Evolutionary conservation across 2,329 filamentous ascomycete genomes (phyloP).

Genomic region (Graphium sp.): DNA sequence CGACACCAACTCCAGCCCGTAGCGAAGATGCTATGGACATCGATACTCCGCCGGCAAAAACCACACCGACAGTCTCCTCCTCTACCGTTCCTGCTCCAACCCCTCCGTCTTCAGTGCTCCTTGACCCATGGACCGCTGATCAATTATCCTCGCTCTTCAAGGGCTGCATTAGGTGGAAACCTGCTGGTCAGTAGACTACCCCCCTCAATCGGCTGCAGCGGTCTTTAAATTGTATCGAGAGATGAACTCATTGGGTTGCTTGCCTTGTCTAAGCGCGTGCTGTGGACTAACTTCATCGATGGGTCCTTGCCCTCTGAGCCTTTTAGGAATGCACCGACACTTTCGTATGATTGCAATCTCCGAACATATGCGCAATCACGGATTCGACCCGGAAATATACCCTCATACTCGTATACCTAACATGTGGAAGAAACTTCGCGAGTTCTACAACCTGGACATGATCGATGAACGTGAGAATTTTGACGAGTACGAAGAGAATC

Average conservation of each 20-base stretch:
- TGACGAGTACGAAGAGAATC: constrained; percentile 41
- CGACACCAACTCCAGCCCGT: constrained; percentile 34
- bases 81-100: constrained; percentile 2
- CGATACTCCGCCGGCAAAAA: constrained; percentile 25
- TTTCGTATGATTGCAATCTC: constrained; percentile 82
- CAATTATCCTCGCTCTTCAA: constrained; percentile 89
- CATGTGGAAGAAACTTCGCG: constrained; percentile 77
- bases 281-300: constrained; percentile 7
- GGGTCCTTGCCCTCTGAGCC: neutral
- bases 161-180: constrained; percentile 85
- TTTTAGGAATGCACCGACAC: constrained; percentile 73
- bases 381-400: constrained; percentile 51
- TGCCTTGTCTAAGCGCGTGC: constrained; percentile 1
- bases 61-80: constrained; percentile 2
- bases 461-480: constrained; percentile 71
- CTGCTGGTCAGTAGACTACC: constrained; percentile 47
- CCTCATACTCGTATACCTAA: constrained; percentile 76
- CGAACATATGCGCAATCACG: constrained; percentile 63
- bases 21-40: constrained; percentile 46
- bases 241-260: no score
- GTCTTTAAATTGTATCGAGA: neutral
- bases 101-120: neutral
- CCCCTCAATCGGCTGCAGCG: constrained; percentile 8
- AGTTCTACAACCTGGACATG: constrained; percentile 69
- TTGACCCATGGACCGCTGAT: constrained; percentile 65